Conservation (phyloP, 495 filamentous ascomycete species). For the Terfezia claveryi region DNA sequence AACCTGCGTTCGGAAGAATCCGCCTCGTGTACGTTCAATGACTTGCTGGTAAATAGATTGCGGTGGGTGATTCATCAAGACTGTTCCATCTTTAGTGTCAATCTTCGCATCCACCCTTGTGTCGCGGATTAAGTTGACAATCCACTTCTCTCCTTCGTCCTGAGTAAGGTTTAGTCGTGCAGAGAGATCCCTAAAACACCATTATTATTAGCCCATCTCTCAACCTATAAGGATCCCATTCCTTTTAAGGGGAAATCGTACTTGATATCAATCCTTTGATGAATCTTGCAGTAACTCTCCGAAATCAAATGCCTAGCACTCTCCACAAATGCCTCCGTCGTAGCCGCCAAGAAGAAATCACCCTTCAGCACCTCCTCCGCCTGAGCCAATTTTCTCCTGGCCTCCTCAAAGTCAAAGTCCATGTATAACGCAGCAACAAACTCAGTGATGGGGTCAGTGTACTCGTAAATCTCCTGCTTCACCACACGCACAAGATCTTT, state of each 20-base stretch:
- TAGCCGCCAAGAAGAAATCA: constrained; percentile 83
- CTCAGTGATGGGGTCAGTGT: constrained; percentile 82
- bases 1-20: constrained; percentile 72
- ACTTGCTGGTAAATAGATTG: constrained; percentile 98
- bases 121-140: constrained; percentile 94
- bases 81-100: constrained; percentile 94
- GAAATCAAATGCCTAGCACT: constrained; percentile 88
- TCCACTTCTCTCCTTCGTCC: constrained; percentile 98
- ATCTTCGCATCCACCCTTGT: constrained; percentile 96
- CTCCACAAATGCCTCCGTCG: constrained; percentile 80
- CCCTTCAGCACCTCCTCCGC: constrained; percentile 78
- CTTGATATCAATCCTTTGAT: constrained; percentile 93
- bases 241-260: constrained; percentile 6
- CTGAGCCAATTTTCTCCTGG: constrained; percentile 71
- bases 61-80: constrained; percentile 97
- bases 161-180: constrained; percentile 68
- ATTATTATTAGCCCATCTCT: not conserved
- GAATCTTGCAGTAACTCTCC: constrained; percentile 98
- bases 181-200: constrained; percentile 40
- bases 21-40: constrained; percentile 87
- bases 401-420: constrained; percentile 97
- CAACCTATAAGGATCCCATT: not conserved
- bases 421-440: constrained; percentile 92
- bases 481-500: constrained; percentile 91
- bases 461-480: constrained; percentile 92